Base-by-base conservation (phyloP, 2,329 filamentous ascomycete genomes). In the Botryosphaeria agaves region DNA sequence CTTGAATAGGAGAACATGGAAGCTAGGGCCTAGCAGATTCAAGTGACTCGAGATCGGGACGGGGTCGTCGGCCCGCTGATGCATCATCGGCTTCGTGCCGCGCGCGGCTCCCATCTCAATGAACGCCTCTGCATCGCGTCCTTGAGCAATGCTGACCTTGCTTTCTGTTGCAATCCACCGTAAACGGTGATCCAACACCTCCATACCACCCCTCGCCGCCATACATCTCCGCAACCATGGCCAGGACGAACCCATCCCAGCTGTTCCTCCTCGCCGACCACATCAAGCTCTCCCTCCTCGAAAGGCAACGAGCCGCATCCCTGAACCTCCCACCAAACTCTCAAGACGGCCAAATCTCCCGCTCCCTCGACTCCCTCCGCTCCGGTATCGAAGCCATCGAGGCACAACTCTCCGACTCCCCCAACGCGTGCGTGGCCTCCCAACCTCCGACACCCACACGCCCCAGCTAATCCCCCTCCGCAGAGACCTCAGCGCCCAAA, bases 231-330 rank as follows among this genome's bases (percentile, higher is more conserved):
- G 17, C 17, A 21, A 53, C 51, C 45, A 44, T 48, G 32, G 52
- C 52, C 43, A 49, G 46, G 17, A 63, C 62, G 35, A 70, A 65
- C 41, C 62, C 70, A 29, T 65, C 66, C 9, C 85, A 94, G 55
- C 76, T 95, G 41, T 83, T 85, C 52, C 76, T 95, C 32, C 72
- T 95, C 34, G 83, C 85, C 46, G 89, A 98, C 59, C 87, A 95
- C 56, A 81, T 95, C 64, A 94, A 95, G 58, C 72, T 95, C 37
- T 93, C 85, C 9, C 68, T 98, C 11, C 73, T 95, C 16, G 89
- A 95, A 61, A 75, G 87, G 34, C 77, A 92, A 57, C 76, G 87
- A 34, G 83, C 85, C 29, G 72, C 82, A 44, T 79, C 74, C 9
- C 67, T 93, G 26, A 75, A 83, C 41, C 69, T 93, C 33, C 72